Evolutionary conservation across 768 basidiomycete species (phyloP), one percentile per base, ranked within the genome.

Genomic region (Mycena capillaripes): DNA sequence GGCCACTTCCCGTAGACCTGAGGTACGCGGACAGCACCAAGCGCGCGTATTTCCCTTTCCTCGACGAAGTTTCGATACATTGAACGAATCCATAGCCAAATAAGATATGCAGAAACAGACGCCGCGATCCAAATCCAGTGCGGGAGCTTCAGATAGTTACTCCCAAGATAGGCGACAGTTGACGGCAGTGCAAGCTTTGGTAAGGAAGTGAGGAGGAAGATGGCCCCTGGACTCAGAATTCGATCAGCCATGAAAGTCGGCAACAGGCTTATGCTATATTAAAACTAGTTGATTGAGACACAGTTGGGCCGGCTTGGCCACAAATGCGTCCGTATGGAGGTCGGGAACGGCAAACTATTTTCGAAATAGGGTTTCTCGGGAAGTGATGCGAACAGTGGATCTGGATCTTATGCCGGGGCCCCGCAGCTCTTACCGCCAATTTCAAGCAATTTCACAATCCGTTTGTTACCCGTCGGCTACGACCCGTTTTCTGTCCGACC

Each of bases 1-100:
- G 36, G n/a, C 56, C 56, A 57, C 30, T 57, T 57, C 34, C 56
- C 56, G 4, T 57, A n/a, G 4, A 57, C 56, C n/a, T 57, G 34
- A 2, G 56, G 56, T 14, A 57, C 56, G 12, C 56, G 34, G 3
- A 57, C 56, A 57, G 56, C 56, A 8, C 34, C 56, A n/a, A 57
- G 34, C 9, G 56, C 34, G 34, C 34, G 56, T 12, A 57, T 57
- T 57, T 57, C 56, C 7, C 56, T n/a, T 57, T 57, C 56, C 34
- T 57, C 56, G 23, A 57, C 11, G 23, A 57, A 16, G 25, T 36
- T 36, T 38, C 5, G 34, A 19, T 57, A 57, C 5, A 25, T 14
- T 8, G 56, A 57, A 19, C 34, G 56, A 23, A 38, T n/a, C 56
- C 56, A 36, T 34, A 57, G 7, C 56, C 56, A 57, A 16, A 38